Base-by-base conservation (phyloP, 169 alveolate species). In the Babesia sp. region DNA sequence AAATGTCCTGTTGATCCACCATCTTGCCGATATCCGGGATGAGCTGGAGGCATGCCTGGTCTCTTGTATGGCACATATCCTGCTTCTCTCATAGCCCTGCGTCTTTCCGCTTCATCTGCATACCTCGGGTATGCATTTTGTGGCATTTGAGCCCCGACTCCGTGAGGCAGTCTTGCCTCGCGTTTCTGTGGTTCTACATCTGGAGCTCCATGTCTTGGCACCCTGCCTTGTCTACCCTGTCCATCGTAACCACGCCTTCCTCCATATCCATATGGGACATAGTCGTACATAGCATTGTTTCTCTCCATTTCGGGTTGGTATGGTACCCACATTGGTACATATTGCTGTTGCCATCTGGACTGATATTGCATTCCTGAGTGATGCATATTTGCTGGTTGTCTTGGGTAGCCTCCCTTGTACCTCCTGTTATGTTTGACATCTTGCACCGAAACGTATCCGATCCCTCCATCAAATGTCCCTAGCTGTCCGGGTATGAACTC, bases 401-500 rank as follows among this genome's bases (percentile, higher is more conserved):
- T 72, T 29, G 53, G 57, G 45, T 76, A 76, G 0, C 76, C 85
- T 31, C 61, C 70, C 39, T 61, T 76, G 71, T 58, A 48, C 7
- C 74, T 56, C 50, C 41, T 69, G 1, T 73, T 75, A 36, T 67
- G 67, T 18, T 72, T 72, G 14, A 60, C 75, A 28, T 75, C 85
- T 16, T 70, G 71, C 20, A 58, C 77, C 3, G 67, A 48, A 11
- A 78, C 60, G 34, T 50, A 53, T 14, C 74, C 68, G 18, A 78
- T 33, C 8, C 66, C 56, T 26, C 73, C 66, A 36, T 78, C 86
- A 61, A n/a, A 78, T 22, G 63, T 22, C 0, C 57, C 71, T 11
- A 71, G 63, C 41, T 80, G 83, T 29, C 88, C 83, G 3, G 88
- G 88, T 24, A 80, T 74, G 60, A 80, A 80, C 66, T 80, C 88